Base-by-base conservation (phyloP, 495 filamentous ascomycete genomes). In the Aspergillus taichungensis region DNA sequence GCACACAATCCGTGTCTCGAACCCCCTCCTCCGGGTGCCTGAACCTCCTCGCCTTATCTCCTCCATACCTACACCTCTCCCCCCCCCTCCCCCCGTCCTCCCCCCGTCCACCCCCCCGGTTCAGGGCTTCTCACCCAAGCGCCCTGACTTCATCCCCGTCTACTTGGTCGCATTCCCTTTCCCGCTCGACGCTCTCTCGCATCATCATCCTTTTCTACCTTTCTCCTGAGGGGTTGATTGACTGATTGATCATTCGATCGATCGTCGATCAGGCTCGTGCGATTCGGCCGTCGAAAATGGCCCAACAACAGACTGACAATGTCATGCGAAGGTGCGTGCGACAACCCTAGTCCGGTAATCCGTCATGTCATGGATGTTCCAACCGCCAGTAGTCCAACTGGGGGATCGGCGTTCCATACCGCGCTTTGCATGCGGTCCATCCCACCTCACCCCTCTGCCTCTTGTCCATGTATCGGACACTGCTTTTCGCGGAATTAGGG, bases 251-350 rank as follows among this genome's bases (percentile, higher is more conserved):
- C 29, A 7, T 29, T 29, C 40, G 39, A 42, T 49, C 38, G 28
- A 49, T 43, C 34, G 30, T 37, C 34, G 29, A 30, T 32, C 35
- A 37, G 12, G 32, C 12, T 34, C 35, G 35, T 42, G 40, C 18
- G 18, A 24, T 24, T 24, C 4, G 18, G 18, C 18, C 18, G 36
- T 56, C 52, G 45, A 61, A 56, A 56, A 81, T 81, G 77, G 74
- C 78, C 35, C 78, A 82, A 62, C 76, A 74, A 61, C 71, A 70
- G 54, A 68, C 63, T 35, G 77, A 80, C 49, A 85, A 85, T 76
- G 79, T 82, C 32, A 85, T 85, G 72, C 77, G 81, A 74, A 79
- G 81, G 81, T 85, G 78, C 46, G 74, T 71, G 47, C 51, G 44
- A 41, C 45, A 32, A 33, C 34, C 30, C 45, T 13, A 30, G 36